Evolutionary conservation across 2,329 filamentous ascomycete genomes (phyloP), one percentile per base, ranked within the genome.

Genomic region (Chrysoporthe austroafricana): DNA sequence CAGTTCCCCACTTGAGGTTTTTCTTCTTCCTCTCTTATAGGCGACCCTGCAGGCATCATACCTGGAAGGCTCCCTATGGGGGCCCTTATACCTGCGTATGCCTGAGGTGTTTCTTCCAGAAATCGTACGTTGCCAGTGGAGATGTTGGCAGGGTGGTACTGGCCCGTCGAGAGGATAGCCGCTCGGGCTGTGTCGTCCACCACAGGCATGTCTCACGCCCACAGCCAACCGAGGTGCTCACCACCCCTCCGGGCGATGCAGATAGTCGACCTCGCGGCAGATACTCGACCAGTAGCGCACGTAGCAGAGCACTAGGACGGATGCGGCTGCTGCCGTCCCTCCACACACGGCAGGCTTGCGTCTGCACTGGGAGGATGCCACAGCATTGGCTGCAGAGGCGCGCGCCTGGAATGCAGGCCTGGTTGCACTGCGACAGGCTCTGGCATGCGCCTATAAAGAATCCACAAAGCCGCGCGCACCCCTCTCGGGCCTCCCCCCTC

Each of bases 341-440:
- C 50, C 50, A 39, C 36, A 9, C 36, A 39, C 36, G 11, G 21
- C 4, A 34, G 34, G 11, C 54, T 18, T 36, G 54, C 54, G n/a
- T 21, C 54, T 57, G 54, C 54, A 34, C 9, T 57, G 34, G 34
- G 32, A 39, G 54, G 16, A 39, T 32, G 32, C n/a, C 50, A 39
- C 11, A n/a, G 32, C 32, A 48, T 48, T 62, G 57, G 57, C 57
- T 60, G 39, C 39, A 43, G 57, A 43, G 57, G 39, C 36, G 57
- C 57, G 36, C n/a, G 39, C 39, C 44, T 39, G 60, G 60, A 62
- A 62, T 62, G 60, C 60, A 50, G 44, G 32, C 9, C 5, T 46
- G 44, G 43, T 34, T n/a, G 21, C 57, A 26, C n/a, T 18, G 57
- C 21, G 14, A 60, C 57, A 39, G 57, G 39, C 21, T 2, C 3